phyloP scores from a whole-genome alignment of 2,329 filamentous ascomycete genomes.

The Apiospora hydei region DNA sequence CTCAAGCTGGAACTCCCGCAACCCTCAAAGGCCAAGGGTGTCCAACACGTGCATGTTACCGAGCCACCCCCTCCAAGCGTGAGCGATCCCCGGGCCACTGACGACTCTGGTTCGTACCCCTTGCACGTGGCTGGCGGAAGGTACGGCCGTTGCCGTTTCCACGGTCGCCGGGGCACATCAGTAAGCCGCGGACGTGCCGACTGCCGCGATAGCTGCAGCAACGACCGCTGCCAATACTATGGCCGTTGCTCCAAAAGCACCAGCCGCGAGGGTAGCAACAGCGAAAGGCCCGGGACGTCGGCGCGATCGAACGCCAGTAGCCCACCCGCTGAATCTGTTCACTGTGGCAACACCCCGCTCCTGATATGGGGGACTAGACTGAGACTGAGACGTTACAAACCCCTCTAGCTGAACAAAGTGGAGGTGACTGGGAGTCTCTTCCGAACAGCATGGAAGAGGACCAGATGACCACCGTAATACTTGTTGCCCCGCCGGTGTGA shows the following conservation, averaged over 20 bases:
- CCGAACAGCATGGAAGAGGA: too few species aligned
- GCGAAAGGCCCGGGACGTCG: too few species aligned
- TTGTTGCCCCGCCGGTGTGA: too few species aligned
- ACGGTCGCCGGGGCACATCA: too few species aligned
- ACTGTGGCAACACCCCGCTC: not conserved
- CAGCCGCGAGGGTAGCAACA: not conserved
- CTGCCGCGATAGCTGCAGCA: not conserved
- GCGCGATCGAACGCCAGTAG: not conserved
- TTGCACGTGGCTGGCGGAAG: not conserved
- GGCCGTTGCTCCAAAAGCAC: not conserved
- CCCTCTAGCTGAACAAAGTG: not conserved
- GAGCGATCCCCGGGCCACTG: too few species aligned
- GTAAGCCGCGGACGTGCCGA: not conserved
- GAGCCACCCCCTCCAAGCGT: not conserved
- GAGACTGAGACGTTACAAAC: not conserved
- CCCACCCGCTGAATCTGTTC: not conserved
- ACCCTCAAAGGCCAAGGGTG: not conserved
- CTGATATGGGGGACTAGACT: not conserved
- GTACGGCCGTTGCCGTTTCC: not conserved
- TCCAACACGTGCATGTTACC: not conserved
- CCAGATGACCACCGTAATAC: too few species aligned
- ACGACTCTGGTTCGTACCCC: not conserved
- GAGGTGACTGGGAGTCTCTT: not conserved
- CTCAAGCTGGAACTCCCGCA: not conserved
- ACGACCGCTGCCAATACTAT: not conserved